These are phyloP conservation scores for Arachnomyces sp. DNA, from an alignment of 2,329 filamentous ascomycete species.

Conservation along the genomic window DNA sequence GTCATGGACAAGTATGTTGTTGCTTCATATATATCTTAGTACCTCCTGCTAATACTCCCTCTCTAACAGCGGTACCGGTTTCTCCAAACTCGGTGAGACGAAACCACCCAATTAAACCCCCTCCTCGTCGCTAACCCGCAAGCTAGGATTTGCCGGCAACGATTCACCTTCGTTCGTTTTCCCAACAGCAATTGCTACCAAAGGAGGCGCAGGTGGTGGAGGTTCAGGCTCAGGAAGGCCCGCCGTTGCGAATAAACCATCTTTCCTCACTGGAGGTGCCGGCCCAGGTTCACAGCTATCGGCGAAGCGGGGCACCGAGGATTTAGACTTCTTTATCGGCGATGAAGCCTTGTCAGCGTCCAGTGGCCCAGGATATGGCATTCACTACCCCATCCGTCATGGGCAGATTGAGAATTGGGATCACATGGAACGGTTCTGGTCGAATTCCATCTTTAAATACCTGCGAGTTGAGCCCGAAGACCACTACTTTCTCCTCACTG, in stretches of 20 bases:
- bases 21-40: constrained; percentile 16
- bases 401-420: constrained; percentile 99
- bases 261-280: constrained; percentile 84
- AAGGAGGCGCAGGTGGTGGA: constrained; percentile 61
- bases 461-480: constrained; percentile 96
- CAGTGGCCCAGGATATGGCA: constrained; percentile 80
- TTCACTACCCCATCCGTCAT: constrained; percentile 96
- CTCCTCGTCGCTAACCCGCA: constrained; percentile 8
- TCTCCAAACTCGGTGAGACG: constrained; percentile 87
- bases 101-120: constrained; percentile 4
- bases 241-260: constrained; percentile 86
- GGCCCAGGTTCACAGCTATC: constrained; percentile 75
- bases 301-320: constrained; percentile 89
- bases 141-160: constrained; percentile 89
- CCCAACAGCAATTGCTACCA: constrained; percentile 95
- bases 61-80: constrained; percentile 81
- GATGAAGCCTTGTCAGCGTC: constrained; percentile 86
- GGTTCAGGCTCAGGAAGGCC: constrained; percentile 80
- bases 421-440: constrained; percentile 99
- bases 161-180: constrained; percentile 99
- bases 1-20: constrained; percentile 99
- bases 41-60: constrained; percentile 30
- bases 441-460: constrained; percentile 99
- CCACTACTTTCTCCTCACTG: constrained; percentile 95
- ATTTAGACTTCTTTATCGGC: constrained; percentile 97